Evolutionary conservation across 2,329 filamentous ascomycete species (phyloP).

Genomic region (Phialophora tarda): DNA sequence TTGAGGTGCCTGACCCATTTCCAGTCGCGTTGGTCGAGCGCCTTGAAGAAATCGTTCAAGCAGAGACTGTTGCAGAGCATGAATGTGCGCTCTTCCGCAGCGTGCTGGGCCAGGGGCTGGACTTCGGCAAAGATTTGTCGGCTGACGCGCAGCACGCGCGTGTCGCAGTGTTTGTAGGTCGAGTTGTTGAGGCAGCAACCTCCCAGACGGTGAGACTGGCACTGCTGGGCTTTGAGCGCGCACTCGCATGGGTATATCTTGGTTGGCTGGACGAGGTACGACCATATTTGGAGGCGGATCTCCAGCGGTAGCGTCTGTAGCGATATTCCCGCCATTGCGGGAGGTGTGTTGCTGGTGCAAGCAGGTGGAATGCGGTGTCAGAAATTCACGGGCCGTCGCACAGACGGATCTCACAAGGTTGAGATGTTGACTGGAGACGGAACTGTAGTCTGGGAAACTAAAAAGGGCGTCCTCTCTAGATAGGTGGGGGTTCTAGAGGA

Average conservation of each 20-base stretch:
- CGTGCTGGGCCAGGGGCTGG: slow-evolving; percentile 19
- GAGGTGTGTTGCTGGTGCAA: neutral
- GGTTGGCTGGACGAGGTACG: slow-evolving; percentile 28
- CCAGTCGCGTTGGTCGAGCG: slow-evolving; percentile 26
- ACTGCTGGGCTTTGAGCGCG: slow-evolving; percentile 10
- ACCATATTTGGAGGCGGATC: slow-evolving; percentile 33
- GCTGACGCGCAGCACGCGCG: slow-evolving; percentile 28
- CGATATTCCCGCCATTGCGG: neutral
- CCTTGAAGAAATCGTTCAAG: slow-evolving; percentile 32
- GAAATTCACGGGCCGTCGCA: neutral
- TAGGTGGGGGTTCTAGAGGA: neutral
- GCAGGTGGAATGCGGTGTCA: neutral
- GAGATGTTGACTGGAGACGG: neutral
- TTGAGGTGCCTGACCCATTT: slow-evolving; percentile 28
- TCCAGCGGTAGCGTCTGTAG: slow-evolving; percentile 27
- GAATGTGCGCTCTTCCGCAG: slow-evolving; percentile 17
- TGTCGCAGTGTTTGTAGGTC: slow-evolving; percentile 31
- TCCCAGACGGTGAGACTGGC: slow-evolving; percentile 17
- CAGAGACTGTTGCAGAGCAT: slow-evolving; percentile 31
- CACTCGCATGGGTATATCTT: slow-evolving; percentile 31
- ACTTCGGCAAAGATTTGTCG: slow-evolving; percentile 28
- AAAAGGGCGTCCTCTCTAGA: neutral
- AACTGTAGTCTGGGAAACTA: neutral
- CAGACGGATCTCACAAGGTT: neutral
- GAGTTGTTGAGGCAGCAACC: slow-evolving; percentile 25